phyloP scores from a whole-genome alignment of 108 stramenopile genomes.

The Asterionellopsis glacialis region DNA sequence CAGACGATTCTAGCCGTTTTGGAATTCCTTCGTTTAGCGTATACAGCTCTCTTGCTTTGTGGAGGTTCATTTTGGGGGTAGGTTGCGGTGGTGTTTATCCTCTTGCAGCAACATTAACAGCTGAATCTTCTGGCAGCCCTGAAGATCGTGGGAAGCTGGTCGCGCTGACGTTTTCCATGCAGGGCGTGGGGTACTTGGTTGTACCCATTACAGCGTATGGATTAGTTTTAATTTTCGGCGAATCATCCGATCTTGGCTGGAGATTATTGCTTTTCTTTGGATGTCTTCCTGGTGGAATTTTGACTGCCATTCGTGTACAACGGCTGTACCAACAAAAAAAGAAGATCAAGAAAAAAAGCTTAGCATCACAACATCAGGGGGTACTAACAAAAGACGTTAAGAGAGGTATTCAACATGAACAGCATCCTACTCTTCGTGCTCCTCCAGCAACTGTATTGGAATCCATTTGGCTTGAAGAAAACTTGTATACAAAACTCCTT shows the following conservation, averaged over 20 bases:
- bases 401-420: not conserved
- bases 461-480: constrained; percentile 34
- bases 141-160: constrained; percentile 16
- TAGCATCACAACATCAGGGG: not conserved
- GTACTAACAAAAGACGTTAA: not conserved
- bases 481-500: constrained; percentile 33
- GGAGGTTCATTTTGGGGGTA: constrained; percentile 59
- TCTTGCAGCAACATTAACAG: constrained; percentile 54
- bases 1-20: not conserved
- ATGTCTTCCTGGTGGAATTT: constrained; percentile 36
- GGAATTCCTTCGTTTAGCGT: not conserved
- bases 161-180: constrained; percentile 58
- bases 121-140: constrained; percentile 18
- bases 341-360: not conserved
- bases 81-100: constrained; percentile 74
- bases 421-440: not conserved
- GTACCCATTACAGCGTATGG: constrained; percentile 36
- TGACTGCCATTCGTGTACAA: constrained; percentile 3
- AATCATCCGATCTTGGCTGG: constrained; percentile 28
- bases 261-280: constrained; percentile 32
- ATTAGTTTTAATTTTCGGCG: constrained; percentile 19
- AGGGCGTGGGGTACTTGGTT: constrained; percentile 51
- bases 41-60: constrained; percentile 18
- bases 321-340: not conserved
- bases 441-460: constrained; percentile 27